These are phyloP conservation scores for Myxozyma nipponensis DNA, from an alignment of 805 yeast species.

Conservation along the genomic window DNA sequence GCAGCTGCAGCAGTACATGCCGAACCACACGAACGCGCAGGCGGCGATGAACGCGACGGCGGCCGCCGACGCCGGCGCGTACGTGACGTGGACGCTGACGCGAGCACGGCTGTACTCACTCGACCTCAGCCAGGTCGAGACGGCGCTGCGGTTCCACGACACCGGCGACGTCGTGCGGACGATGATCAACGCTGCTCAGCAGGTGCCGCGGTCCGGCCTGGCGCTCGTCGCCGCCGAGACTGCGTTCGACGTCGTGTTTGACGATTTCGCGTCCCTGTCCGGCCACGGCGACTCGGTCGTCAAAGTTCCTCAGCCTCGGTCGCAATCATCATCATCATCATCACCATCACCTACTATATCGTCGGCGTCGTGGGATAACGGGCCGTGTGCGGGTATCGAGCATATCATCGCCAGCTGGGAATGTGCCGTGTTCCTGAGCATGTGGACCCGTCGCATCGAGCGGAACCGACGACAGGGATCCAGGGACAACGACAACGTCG, in stretches of 20 bases:
- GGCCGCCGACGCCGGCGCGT: slow-evolving; percentile 2
- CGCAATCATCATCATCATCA: too few species aligned
- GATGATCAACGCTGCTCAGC: slow-evolving; percentile 1
- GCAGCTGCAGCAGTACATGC: background rate
- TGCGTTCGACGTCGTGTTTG: slow-evolving; percentile 15
- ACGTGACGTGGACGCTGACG: slow-evolving; percentile 21
- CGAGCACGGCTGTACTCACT: slow-evolving; percentile 9
- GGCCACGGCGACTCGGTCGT: background rate
- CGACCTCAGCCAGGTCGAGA: slow-evolving; percentile 10
- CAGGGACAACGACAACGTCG: too few species aligned
- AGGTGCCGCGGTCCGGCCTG: slow-evolving; percentile 3
- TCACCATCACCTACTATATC: background rate
- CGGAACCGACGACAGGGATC: slow-evolving; percentile 6
- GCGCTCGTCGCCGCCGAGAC: slow-evolving; percentile 20
- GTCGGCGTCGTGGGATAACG: background rate
- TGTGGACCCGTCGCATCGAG: slow-evolving; percentile 22
- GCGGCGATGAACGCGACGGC: background rate
- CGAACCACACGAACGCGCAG: background rate
- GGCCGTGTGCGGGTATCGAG: slow-evolving; percentile 9
- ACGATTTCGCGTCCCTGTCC: background rate
- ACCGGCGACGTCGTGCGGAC: slow-evolving; percentile 15
- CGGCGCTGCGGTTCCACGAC: slow-evolving; percentile 21
- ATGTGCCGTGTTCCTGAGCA: slow-evolving; percentile 14
- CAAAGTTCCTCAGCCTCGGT: too few species aligned
- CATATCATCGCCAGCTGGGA: slow-evolving; percentile 22